These are phyloP conservation scores for Actinomortierella wolfii DNA, from an alignment of 371 early-diverging fungal species.

Conservation along the genomic window DNA sequence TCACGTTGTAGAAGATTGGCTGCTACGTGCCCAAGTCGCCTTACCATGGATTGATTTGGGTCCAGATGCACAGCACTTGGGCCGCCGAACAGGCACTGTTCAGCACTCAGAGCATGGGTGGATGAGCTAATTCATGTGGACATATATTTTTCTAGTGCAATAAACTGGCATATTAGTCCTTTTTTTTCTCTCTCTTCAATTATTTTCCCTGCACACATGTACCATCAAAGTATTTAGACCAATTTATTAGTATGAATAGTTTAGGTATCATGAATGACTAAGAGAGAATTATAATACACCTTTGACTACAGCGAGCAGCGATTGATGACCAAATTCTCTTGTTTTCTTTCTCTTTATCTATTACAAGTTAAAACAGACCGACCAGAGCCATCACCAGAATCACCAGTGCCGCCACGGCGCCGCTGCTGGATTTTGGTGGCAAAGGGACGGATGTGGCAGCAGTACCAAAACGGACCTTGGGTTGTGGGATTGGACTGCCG, in stretches of 20 bases:
- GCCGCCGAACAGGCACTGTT: not conserved
- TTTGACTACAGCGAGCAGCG: not conserved
- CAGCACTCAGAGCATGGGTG: too few species aligned
- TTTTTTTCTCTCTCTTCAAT: not conserved
- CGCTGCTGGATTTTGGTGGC: not conserved
- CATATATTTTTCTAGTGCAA: too few species aligned
- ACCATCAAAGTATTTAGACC: too few species aligned
- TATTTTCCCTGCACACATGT: too few species aligned
- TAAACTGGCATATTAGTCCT: too few species aligned
- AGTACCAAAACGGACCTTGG: too few species aligned
- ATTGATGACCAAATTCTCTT: not conserved
- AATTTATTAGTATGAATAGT: too few species aligned
- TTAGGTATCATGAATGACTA: too few species aligned
- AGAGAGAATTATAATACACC: not conserved
- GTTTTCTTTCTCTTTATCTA: conserved; percentile 1
- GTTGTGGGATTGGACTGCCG: conserved; percentile 6
- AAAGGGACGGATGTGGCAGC: too few species aligned
- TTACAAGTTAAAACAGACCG: conserved; percentile 2
- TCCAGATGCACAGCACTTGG: conserved; percentile 26
- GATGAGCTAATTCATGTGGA: too few species aligned
- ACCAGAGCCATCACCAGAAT: conserved; percentile 27
- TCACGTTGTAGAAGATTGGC: not conserved
- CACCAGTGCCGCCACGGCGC: conserved; percentile 20
- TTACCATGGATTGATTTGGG: conserved; percentile 38
- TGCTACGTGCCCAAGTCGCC: conserved; percentile 17